Evolutionary conservation across 2,329 filamentous ascomycete species (phyloP), one percentile per base, ranked within the genome.

Genomic region (Pseudogymnoascus sp.): DNA sequence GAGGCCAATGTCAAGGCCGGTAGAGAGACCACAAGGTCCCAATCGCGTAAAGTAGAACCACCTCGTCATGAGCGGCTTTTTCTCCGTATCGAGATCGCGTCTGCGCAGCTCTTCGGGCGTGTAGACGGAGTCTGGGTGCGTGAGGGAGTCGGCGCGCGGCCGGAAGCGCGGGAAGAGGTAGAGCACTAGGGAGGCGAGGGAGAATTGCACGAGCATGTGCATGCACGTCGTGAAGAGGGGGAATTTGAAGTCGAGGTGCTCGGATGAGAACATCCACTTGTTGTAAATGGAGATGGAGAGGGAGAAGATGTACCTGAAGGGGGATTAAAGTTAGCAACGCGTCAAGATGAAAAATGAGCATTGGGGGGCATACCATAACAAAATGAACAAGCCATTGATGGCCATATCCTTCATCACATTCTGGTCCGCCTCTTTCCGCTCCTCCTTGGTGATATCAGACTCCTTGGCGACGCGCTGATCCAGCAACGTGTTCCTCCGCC

Each of bases 211-310:
- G 21, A 92, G 78, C 92, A 97, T 97, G 77, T 99, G 94, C 73
- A 94, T 80, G 66, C 90, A 90, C 3, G 94, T 99, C 9, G 92
- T 96, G 75, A 97, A 97, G 59, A 99, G 82, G 39, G 94, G 94
- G 71, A 94, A 97, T 60, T 90, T 87, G 73, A 99, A 99, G 75
- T 97, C 88, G 68, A 95, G 84, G 67, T 88, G 85, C 67, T 88
- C 83, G 65, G 87, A 83, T 70, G 90, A 89, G 77, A 99, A 97
- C 93, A 99, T 97, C 94, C 94, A 97, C 78, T 97, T 97, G 82
- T 99, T 99, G 80, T 97, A 99, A 69, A 97, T 82, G 65, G 92
- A 96, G 73, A 96, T 96, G 59, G 90, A 91, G 67, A 97, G 83
- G 15, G 92, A 97, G 75, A 97, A 97, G 39, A 92, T 77, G 72